phyloP scores from a whole-genome alignment of 2,329 filamentous ascomycete genomes.

The Talaromyces sp. region DNA sequence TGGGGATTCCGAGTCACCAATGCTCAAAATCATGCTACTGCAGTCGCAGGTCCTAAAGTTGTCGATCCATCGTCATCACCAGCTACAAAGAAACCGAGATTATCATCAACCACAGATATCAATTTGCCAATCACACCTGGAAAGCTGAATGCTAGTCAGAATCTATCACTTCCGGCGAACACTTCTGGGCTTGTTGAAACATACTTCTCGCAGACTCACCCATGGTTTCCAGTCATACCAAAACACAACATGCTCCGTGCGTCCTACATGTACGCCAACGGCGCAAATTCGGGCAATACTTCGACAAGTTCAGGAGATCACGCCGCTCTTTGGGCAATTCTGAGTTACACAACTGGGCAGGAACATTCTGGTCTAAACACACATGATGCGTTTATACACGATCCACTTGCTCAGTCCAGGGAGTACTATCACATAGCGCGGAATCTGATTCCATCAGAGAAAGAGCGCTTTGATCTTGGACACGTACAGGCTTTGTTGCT shows the following conservation, averaged over 20 bases:
- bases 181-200: slow-evolving; percentile 54
- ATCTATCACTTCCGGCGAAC: slow-evolving; percentile 45
- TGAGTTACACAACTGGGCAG: slow-evolving; percentile 41
- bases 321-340: slow-evolving; percentile 43
- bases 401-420: slow-evolving; percentile 27
- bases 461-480: slow-evolving; percentile 38
- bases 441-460: slow-evolving; percentile 38
- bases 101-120: slow-evolving; percentile 21
- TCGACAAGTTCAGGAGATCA: slow-evolving; percentile 40
- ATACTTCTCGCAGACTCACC: slow-evolving; percentile 57
- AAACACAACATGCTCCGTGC: slow-evolving; percentile 55
- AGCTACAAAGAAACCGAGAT: slow-evolving; percentile 27
- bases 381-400: slow-evolving; percentile 9
- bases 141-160: slow-evolving; percentile 9
- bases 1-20: slow-evolving; percentile 34
- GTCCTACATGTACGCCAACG: slow-evolving; percentile 53
- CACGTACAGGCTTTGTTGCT: slow-evolving; percentile 45
- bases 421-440: slow-evolving; percentile 37
- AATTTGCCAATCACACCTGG: background rate
- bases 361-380: slow-evolving; percentile 20
- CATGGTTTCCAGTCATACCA: slow-evolving; percentile 59
- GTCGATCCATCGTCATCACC: slow-evolving; percentile 27
- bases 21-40: slow-evolving; percentile 25
- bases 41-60: slow-evolving; percentile 30
- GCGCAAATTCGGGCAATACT: slow-evolving; percentile 33